Evolutionary conservation across 1,284 basidiomycete genomes (phyloP).

Genomic region (Mycena sp.): DNA sequence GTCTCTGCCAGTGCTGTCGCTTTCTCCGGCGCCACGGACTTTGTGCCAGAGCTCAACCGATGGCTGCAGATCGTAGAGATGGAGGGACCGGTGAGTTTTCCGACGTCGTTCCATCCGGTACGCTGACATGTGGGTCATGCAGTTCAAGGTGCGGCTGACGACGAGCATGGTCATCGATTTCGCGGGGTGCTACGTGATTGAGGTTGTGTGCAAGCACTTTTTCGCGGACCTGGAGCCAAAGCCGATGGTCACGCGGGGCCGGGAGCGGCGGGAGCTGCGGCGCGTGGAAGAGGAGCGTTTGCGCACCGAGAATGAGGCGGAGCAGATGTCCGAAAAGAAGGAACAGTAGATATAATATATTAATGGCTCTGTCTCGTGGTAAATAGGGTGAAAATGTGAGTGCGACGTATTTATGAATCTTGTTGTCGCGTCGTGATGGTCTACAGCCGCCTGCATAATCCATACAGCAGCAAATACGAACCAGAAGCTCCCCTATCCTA

Average conservation of each 20-base stretch:
- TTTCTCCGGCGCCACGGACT: constrained; percentile 92
- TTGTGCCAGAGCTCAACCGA: constrained; percentile 93
- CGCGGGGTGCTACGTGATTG: constrained; percentile 86
- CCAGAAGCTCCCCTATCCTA: too few species aligned
- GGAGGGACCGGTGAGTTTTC: constrained; percentile 68
- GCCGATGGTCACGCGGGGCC: constrained; percentile 83
- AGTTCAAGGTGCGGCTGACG: constrained; percentile 88
- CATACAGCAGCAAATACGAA: too few species aligned
- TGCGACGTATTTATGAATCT: too few species aligned
- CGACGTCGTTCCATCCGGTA: constrained; percentile 2
- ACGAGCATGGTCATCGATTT: constrained; percentile 90
- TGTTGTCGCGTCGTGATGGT: too few species aligned
- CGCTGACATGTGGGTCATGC: constrained; percentile 7
- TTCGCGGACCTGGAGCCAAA: constrained; percentile 93
- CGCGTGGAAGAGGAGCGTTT: constrained; percentile 37
- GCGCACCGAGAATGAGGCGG: neutral
- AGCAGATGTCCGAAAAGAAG: constrained; percentile 21
- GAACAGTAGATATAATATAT: constrained; percentile 28
- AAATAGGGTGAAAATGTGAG: neutral
- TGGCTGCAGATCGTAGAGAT: constrained; percentile 99
- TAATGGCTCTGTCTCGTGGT: neutral
- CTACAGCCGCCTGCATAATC: too few species aligned
- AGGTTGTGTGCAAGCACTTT: constrained; percentile 84
- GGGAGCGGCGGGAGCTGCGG: constrained; percentile 72
- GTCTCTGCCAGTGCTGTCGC: constrained; percentile 89